Percentiles rank a stretch among this genome's conserved stretches.
Evolutionary conservation across 257 asterid species (phyloP).

Genomic region (Jasminum sambac): DNA sequence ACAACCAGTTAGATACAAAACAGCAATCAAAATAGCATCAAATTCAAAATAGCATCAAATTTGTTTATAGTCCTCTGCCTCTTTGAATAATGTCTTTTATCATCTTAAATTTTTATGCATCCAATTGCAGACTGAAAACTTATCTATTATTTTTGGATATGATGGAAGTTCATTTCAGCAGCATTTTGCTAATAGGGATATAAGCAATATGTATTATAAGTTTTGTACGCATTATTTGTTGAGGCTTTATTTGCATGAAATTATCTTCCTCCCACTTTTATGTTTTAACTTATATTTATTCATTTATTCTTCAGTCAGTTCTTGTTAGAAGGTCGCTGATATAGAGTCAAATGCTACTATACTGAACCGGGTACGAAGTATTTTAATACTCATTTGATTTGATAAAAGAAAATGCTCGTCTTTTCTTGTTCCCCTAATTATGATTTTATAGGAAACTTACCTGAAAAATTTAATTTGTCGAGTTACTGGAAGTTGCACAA

Average conservation of each 20-base stretch:
- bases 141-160: slow-evolving; percentile 59
- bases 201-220: slow-evolving; percentile 47
- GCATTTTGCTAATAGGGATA: slow-evolving; percentile 53
- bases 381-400: background rate
- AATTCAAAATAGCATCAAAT: background rate
- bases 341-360: slow-evolving; percentile 74
- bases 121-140: slow-evolving; percentile 50
- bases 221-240: too few species aligned
- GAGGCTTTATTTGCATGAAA: too few species aligned
- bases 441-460: slow-evolving; percentile 42
- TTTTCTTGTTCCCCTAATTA: background rate
- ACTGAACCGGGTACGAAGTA: slow-evolving; percentile 70
- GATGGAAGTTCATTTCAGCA: slow-evolving; percentile 58
- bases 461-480: slow-evolving; percentile 40
- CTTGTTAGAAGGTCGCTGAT: slow-evolving; percentile 67
- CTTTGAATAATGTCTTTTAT: background rate
- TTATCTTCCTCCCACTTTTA: too few species aligned
- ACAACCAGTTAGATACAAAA: too few species aligned
- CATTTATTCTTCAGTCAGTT: slow-evolving; percentile 44
- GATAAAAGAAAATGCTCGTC: slow-evolving; percentile 10
- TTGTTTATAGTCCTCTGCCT: background rate
- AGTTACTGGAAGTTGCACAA: slow-evolving; percentile 68
- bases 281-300: background rate
- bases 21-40: too few species aligned
- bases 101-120: background rate